Evolutionary conservation across 1,284 basidiomycete species (phyloP).

Genomic region (Pascua sp.): DNA sequence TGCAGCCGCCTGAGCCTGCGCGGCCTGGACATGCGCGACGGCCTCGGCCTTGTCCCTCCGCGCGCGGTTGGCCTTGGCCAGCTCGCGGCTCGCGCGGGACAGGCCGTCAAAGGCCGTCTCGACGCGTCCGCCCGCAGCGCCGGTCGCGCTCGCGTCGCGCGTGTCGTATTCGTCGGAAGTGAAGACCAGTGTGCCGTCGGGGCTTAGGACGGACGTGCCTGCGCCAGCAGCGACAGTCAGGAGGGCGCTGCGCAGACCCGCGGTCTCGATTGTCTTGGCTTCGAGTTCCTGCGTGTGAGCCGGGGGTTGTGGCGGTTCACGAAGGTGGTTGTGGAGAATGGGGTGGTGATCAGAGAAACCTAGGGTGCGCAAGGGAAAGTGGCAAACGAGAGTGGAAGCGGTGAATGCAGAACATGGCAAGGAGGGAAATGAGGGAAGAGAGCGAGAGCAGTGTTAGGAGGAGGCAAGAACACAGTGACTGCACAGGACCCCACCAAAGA

Average conservation of each 20-base stretch:
- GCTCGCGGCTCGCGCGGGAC: slow-evolving; percentile 15
- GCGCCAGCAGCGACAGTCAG: slow-evolving; percentile 9
- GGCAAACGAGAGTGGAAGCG: background rate
- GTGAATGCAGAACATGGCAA: background rate
- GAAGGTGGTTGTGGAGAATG: too few relatives aligned
- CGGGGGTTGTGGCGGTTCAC: too few relatives aligned
- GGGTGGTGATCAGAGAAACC: too few relatives aligned
- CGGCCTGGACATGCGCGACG: background rate
- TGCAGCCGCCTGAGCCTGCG: background rate
- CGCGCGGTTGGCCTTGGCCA: slow-evolving; percentile 21
- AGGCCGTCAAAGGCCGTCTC: slow-evolving; percentile 16
- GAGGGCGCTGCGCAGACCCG: slow-evolving; percentile 27
- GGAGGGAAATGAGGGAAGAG: background rate
- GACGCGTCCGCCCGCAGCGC: slow-evolving; percentile 2
- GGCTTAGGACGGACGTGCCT: slow-evolving; percentile 16
- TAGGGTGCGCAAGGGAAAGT: too few relatives aligned
- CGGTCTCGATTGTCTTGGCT: slow-evolving; percentile 27
- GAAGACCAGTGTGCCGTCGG: slow-evolving; percentile 21
- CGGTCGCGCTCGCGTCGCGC: slow-evolving; percentile 7
- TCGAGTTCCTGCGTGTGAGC: slow-evolving; percentile 24
- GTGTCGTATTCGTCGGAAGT: slow-evolving; percentile 10
- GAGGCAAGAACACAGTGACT: too few relatives aligned
- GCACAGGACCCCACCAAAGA: too few relatives aligned
- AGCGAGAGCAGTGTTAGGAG: background rate
- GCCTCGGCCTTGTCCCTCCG: background rate